phyloP scores from a whole-genome alignment of 192 early-diverging fungal genomes.

The Martensiomyces pterosporus region DNA sequence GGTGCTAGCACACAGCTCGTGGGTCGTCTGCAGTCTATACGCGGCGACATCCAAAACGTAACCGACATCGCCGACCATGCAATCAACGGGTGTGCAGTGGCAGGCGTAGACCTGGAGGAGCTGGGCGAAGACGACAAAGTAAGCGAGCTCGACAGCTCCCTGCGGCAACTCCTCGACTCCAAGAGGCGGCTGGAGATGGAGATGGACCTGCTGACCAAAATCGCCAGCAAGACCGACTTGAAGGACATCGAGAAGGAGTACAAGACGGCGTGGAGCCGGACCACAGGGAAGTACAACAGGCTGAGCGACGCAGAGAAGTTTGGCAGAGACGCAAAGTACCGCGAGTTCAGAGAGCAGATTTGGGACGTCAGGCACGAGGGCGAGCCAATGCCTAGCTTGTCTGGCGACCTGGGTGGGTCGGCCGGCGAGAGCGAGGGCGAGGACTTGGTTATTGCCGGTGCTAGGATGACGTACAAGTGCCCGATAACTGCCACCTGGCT shows the following conservation, averaged over 20 bases:
- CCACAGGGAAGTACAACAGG: slow-evolving; percentile 5
- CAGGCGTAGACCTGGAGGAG: slow-evolving; percentile 24
- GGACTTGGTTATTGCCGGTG: slow-evolving; percentile 33
- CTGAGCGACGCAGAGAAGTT: slow-evolving; percentile 17
- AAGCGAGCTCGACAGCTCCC: slow-evolving; percentile 10
- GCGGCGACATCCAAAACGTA: slow-evolving; percentile 6
- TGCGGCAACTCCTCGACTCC: slow-evolving; percentile 28
- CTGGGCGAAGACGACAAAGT: slow-evolving; percentile 10
- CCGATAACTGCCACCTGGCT: slow-evolving; percentile 53
- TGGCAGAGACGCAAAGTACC: slow-evolving; percentile 15
- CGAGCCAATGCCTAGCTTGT: slow-evolving; percentile 31
- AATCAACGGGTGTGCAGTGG: slow-evolving; percentile 16
- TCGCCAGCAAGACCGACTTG: slow-evolving; percentile 5
- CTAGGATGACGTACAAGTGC: slow-evolving; percentile 43
- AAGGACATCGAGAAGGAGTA: slow-evolving; percentile 11
- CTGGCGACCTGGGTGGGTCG: slow-evolving; percentile 3
- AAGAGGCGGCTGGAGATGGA: slow-evolving; percentile 27
- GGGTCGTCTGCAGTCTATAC: slow-evolving; percentile 2
- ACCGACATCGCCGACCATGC: slow-evolving; percentile 17
- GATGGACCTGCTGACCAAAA: slow-evolving; percentile 4
- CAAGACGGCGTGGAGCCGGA: slow-evolving; percentile 2
- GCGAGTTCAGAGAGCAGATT: slow-evolving; percentile 32
- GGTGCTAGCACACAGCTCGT: background rate
- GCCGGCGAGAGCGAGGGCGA: slow-evolving; percentile 14
- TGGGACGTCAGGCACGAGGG: slow-evolving; percentile 41